Evolutionary conservation across 225 moss, liverwort and hornwort species (phyloP).

Genomic region (Pseudisothecium myosuroides): DNA sequence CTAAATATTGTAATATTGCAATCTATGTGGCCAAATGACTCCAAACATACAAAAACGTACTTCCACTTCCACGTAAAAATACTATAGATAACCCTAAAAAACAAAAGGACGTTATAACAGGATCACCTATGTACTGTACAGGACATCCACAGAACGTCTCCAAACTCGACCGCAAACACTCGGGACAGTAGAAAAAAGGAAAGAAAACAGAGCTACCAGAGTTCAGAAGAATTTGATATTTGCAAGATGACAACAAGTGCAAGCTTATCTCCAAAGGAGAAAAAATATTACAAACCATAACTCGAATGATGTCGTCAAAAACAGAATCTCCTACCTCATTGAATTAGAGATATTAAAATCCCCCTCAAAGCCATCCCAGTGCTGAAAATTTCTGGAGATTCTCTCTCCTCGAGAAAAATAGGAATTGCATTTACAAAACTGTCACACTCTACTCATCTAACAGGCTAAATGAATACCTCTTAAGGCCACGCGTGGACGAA

Average conservation of each 20-base stretch:
- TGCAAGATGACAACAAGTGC: not conserved
- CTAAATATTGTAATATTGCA: too few relatives aligned
- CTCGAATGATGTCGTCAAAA: not conserved
- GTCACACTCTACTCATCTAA: not conserved
- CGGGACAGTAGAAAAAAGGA: not conserved
- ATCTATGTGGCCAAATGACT: too few relatives aligned
- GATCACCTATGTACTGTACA: not conserved
- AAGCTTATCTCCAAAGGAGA: not conserved
- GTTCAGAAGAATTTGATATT: not conserved
- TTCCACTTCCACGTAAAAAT: not conserved
- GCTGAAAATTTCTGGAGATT: not conserved
- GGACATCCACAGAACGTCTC: not conserved
- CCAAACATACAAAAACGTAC: not conserved
- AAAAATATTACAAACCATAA: not conserved
- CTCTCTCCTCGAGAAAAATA: not conserved
- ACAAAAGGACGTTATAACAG: too few relatives aligned
- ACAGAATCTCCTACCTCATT: not conserved
- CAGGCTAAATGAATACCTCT: not conserved
- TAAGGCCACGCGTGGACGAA: slow-evolving; percentile 49
- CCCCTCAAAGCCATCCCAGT: not conserved
- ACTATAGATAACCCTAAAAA: not conserved
- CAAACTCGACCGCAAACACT: not conserved
- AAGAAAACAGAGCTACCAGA: not conserved
- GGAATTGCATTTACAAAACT: not conserved
- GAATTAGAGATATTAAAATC: not conserved